Evolutionary conservation across 805 yeast genomes (phyloP).

Genomic region (Huiozyma naganishii): DNA sequence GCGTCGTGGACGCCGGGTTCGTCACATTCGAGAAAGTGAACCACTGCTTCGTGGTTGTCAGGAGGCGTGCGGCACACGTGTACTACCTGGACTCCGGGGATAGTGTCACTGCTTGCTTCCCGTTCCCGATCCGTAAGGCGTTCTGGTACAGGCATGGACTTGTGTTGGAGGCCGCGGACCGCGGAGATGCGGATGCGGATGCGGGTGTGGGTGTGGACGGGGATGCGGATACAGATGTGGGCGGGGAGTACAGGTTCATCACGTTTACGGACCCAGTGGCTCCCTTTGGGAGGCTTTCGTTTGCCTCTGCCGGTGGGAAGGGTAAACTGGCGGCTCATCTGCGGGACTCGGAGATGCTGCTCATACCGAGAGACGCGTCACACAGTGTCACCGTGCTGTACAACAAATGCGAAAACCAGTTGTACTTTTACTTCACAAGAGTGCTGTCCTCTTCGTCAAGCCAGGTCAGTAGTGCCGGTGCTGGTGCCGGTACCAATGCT

Average conservation of each 20-base stretch:
- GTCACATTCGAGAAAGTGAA: conserved; percentile 34
- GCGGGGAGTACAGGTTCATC: conserved; percentile 34
- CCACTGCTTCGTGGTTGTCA: conserved; percentile 46
- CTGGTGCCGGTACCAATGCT: not conserved
- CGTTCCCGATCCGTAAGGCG: conserved; percentile 52
- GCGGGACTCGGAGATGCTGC: conserved; percentile 12
- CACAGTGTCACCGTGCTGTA: conserved; percentile 22
- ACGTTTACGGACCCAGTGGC: conserved; percentile 66
- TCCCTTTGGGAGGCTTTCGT: conserved; percentile 60
- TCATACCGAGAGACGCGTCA: conserved; percentile 18
- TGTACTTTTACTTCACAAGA: conserved; percentile 19
- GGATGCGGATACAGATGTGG: conserved; percentile 13
- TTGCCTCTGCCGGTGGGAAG: conserved; percentile 46
- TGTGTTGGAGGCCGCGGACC: conserved; percentile 38
- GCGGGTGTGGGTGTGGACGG: conserved; percentile 8
- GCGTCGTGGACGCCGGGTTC: conserved; percentile 49
- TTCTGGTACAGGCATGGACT: conserved; percentile 61
- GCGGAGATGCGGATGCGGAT: not conserved
- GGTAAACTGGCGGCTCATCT: conserved; percentile 26
- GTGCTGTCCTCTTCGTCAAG: conserved; percentile 4
- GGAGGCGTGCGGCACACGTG: conserved; percentile 49
- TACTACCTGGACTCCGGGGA: conserved; percentile 49
- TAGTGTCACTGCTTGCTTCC: conserved; percentile 47
- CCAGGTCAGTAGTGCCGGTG: not conserved
- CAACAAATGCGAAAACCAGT: conserved; percentile 9